Conservation (phyloP, 2,329 filamentous ascomycete genomes). For the Endoconidiophora polonica region DNA sequence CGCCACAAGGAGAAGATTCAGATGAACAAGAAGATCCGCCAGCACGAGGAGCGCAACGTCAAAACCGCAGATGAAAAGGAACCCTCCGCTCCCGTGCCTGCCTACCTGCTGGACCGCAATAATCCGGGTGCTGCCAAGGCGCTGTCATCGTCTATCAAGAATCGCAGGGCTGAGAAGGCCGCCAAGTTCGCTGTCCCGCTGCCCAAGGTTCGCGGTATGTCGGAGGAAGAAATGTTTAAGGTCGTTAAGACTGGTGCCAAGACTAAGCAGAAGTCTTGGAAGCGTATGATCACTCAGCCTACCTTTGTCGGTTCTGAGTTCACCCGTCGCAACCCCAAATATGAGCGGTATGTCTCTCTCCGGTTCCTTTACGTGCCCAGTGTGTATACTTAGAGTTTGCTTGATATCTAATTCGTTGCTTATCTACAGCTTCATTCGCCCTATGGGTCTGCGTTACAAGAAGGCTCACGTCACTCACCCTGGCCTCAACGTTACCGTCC, state of each 20-base stretch:
- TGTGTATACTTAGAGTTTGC: not conserved
- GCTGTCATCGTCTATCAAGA: conserved; percentile 76
- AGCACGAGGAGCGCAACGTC: conserved; percentile 90
- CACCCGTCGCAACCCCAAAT: conserved; percentile 72
- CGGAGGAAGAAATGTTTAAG: conserved; percentile 95
- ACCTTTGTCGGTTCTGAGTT: conserved; percentile 78
- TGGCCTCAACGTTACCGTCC: conserved; percentile 71
- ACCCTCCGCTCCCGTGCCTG: conserved; percentile 64
- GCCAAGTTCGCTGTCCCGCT: conserved; percentile 84
- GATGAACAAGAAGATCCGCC: conserved; percentile 88
- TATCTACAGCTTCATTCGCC: conserved; percentile 29
- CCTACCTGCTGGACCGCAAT: conserved; percentile 81
- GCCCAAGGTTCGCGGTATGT: conserved; percentile 85
- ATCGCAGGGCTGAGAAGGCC: conserved; percentile 85
- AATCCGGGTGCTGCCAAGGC: conserved; percentile 46
- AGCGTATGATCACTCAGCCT: conserved; percentile 46
- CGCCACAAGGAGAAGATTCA: conserved; percentile 95
- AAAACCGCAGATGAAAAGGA: conserved; percentile 74
- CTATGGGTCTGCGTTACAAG: conserved; percentile 35
- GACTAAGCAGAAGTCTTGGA: conserved; percentile 69
- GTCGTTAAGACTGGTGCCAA: conserved; percentile 95
- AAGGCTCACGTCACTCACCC: conserved; percentile 48
- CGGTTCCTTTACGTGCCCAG: too few relatives aligned
- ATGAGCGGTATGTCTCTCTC: conserved; percentile 27
- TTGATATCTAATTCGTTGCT: conserved; percentile 33